These are phyloP conservation scores for Vitis hybrid DNA, from an alignment of 177 flowering plant species.

Conservation along the genomic window DNA sequence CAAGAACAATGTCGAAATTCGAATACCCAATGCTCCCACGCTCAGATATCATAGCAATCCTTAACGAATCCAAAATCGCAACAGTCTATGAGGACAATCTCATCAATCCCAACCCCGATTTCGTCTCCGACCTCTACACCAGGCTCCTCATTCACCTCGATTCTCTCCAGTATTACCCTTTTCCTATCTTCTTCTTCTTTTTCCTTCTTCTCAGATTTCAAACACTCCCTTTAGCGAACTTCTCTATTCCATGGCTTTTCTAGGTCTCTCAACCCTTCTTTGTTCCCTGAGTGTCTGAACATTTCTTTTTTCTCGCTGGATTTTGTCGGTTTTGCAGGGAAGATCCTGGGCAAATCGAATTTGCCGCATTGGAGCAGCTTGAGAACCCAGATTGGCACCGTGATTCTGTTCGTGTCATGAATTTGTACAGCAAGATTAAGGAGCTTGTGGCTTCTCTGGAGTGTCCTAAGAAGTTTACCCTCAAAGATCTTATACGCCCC, in stretches of 20 bases:
- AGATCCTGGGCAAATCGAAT: constrained; percentile 67
- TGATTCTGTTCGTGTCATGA: constrained; percentile 52
- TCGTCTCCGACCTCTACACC: constrained; percentile 49
- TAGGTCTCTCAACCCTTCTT: too few species aligned
- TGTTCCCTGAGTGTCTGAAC: too few species aligned
- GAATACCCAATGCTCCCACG: constrained; percentile 43
- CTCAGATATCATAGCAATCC: constrained; percentile 39
- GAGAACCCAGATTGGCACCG: constrained; percentile 77
- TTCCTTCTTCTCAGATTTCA: not conserved
- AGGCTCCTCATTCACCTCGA: constrained; percentile 48
- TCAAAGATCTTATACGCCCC: constrained; percentile 66
- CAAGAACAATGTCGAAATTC: constrained; percentile 35
- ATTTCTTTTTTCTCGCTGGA: not conserved
- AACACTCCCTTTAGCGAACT: not conserved
- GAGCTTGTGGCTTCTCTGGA: constrained; percentile 40
- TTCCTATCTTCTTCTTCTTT: constrained; percentile 3
- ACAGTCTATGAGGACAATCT: constrained; percentile 48
- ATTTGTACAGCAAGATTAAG: constrained; percentile 54
- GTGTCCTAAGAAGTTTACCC: constrained; percentile 55
- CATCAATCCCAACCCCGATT: constrained; percentile 48
- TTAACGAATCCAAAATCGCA: constrained; percentile 45
- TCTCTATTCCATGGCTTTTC: not conserved
- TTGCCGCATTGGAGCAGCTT: constrained; percentile 61
- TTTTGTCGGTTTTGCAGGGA: constrained; percentile 46
- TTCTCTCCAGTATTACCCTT: constrained; percentile 31